phyloP scores from a whole-genome alignment of 73 alveolate species.

The Paramecium pentaurelia region DNA sequence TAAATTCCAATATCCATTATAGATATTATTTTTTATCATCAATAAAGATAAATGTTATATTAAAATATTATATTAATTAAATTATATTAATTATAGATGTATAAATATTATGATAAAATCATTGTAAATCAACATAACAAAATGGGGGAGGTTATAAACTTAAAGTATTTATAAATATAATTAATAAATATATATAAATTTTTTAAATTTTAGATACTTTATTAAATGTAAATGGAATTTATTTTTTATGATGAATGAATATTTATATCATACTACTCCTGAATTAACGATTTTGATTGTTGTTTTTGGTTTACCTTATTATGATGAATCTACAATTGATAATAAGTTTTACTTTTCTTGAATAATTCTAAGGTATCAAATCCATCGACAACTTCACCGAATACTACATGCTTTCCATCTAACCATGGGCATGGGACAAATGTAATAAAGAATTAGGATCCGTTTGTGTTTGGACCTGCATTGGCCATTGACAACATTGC shows the following conservation, averaged over 20 bases:
- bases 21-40: too few species aligned
- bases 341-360: not conserved
- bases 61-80: too few species aligned
- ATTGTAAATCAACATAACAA: too few species aligned
- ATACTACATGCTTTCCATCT: slow-evolving; percentile 91
- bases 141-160: not conserved
- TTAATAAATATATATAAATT: not conserved
- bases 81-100: too few species aligned
- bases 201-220: not conserved
- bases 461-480: slow-evolving; percentile 98
- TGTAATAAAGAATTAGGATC: slow-evolving; percentile 90
- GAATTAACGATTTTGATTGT: not conserved
- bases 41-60: too few species aligned
- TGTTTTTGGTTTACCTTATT: slow-evolving; percentile 12
- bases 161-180: too few species aligned
- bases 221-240: not conserved
- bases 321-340: not conserved
- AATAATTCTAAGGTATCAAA: slow-evolving; percentile 67
- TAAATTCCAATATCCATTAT: too few species aligned
- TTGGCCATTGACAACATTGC: slow-evolving; percentile 96
- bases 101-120: too few species aligned
- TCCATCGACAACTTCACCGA: slow-evolving; percentile 84
- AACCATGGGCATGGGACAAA: slow-evolving; percentile 85
- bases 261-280: not conserved
- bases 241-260: not conserved